Percentiles rank a stretch among this genome's conserved stretches.
These are phyloP conservation scores for Cynanchum wilfordii DNA, from an alignment of 257 asterid species.

Conservation along the genomic window DNA sequence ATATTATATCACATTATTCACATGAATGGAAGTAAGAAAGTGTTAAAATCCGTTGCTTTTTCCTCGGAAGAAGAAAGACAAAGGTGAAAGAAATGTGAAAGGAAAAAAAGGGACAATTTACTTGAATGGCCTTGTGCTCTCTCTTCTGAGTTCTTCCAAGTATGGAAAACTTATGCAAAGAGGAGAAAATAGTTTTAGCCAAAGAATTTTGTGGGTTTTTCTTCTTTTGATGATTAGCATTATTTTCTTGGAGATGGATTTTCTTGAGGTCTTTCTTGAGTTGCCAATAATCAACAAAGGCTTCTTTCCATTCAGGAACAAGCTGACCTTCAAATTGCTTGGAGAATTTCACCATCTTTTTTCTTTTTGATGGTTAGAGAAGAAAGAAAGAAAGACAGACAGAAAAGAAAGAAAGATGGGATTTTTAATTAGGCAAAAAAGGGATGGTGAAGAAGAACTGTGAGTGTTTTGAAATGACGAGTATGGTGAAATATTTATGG, in stretches of 20 bases:
- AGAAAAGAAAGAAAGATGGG: background rate
- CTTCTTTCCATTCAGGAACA: slow-evolving; percentile 96
- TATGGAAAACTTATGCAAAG: slow-evolving; percentile 33
- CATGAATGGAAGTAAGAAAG: background rate
- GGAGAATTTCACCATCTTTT: slow-evolving; percentile 74
- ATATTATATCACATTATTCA: slow-evolving; percentile 14
- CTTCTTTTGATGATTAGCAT: background rate
- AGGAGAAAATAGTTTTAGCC: slow-evolving; percentile 19
- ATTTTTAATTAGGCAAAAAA: background rate
- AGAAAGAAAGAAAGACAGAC: too few relatives aligned
- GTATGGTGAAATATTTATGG: slow-evolving; percentile 48
- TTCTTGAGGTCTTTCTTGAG: slow-evolving; percentile 77
- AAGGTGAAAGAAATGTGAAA: background rate
- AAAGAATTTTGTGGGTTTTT: slow-evolving; percentile 23
- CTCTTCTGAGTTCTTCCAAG: slow-evolving; percentile 39
- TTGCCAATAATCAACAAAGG: slow-evolving; percentile 79
- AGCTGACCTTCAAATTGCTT: slow-evolving; percentile 88
- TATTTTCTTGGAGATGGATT: slow-evolving; percentile 38
- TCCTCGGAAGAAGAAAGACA: background rate
- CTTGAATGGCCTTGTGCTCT: slow-evolving; percentile 54
- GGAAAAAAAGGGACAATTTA: slow-evolving; percentile 11
- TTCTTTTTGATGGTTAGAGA: background rate
- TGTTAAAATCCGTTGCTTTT: background rate
- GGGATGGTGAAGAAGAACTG: slow-evolving; percentile 1
- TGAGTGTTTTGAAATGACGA: slow-evolving; percentile 26